Percentiles rank a stretch among this genome's conserved stretches.
Conservation (phyloP, 1,284 basidiomycete genomes). For the Trametes pubescens region DNA sequence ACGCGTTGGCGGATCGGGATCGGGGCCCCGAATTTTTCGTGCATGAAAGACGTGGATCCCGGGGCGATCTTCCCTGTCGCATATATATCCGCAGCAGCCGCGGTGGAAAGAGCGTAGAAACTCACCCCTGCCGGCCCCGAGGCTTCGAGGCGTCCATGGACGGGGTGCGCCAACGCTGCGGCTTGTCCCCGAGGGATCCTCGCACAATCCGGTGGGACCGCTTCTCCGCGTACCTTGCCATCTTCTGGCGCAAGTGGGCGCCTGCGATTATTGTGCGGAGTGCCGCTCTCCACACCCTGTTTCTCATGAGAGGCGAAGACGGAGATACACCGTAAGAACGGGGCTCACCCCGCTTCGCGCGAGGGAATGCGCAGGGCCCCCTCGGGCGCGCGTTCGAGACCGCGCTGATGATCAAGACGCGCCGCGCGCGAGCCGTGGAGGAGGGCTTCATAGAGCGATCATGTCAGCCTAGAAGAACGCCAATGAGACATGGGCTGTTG, state of each 20-base stretch:
- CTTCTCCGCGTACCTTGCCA: slow-evolving; percentile 25
- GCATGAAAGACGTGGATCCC: slow-evolving; percentile 17
- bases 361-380: background rate
- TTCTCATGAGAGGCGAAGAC: slow-evolving; percentile 29
- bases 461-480: slow-evolving; percentile 16
- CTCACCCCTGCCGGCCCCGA: slow-evolving; percentile 16
- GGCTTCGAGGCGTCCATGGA: slow-evolving; percentile 17
- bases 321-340: slow-evolving; percentile 32
- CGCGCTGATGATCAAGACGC: slow-evolving; percentile 18
- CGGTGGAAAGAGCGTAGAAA: slow-evolving; percentile 18
- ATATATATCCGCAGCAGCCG: slow-evolving; percentile 21
- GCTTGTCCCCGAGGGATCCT: slow-evolving; percentile 30
- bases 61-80: slow-evolving; percentile 26
- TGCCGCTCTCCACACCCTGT: slow-evolving; percentile 20
- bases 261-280: slow-evolving; percentile 15
- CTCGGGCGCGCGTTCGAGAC: slow-evolving; percentile 18
- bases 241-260: slow-evolving; percentile 27
- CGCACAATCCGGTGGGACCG: slow-evolving; percentile 28
- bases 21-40: slow-evolving; percentile 22
- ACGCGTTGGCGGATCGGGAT: slow-evolving; percentile 25
- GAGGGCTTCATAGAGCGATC: slow-evolving; percentile 10
- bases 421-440: slow-evolving; percentile 13
- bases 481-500: slow-evolving; percentile 13
- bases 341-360: slow-evolving; percentile 8
- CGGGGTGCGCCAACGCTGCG: slow-evolving; percentile 9